Base-by-base conservation (phyloP, 495 filamentous ascomycete genomes). In the Thermochaetoides thermophila region DNA sequence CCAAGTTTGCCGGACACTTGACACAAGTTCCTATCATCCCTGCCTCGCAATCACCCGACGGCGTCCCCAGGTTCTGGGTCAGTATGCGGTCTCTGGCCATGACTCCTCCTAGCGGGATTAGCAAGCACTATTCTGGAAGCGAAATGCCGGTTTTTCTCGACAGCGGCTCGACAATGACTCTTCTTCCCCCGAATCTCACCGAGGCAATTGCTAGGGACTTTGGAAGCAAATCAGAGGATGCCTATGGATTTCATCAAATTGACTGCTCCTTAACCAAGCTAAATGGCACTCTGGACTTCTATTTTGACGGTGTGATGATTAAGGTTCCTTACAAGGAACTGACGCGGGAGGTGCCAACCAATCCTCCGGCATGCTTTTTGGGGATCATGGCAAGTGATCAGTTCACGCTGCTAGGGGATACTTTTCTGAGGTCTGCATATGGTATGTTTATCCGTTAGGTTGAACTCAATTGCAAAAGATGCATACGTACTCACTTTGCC, bases 381-480 rank as follows among this genome's bases (percentile, higher is more conserved):
- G 84, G 84, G n/a, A 80, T 95, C 46, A 65, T 66, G 31, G 70
- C 79, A 3, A 74, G 78, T 16, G 68, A 68, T 5, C 50, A 63
- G 12, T 72, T 71, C 31, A 55, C 67, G 25, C 66, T 94, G 8
- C 59, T 97, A 21, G 89, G 89, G 5, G 89, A 97, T 52, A 95
- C 89, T 0, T 94, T 96, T 63, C 60, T 97, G 12, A 73, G 89
- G 40, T 83, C 76, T 24, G 84, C 84, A 2, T 97, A 95, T 46
- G 79, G 62, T 66, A 37, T 32, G 59, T 54, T 24, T 7, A 3
- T 21, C n/a, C n/a, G n/a, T n/a, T n/a, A n/a, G n/a, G n/a, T n/a
- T n/a, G n/a, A n/a, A n/a, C n/a, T n/a, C n/a, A n/a, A n/a, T n/a
- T n/a, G n/a, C n/a, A n/a, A n/a, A n/a, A n/a, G n/a, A n/a, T n/a